Conservation (phyloP, 306 rosid genomes). For the Pachyrhizus erosus region DNA sequence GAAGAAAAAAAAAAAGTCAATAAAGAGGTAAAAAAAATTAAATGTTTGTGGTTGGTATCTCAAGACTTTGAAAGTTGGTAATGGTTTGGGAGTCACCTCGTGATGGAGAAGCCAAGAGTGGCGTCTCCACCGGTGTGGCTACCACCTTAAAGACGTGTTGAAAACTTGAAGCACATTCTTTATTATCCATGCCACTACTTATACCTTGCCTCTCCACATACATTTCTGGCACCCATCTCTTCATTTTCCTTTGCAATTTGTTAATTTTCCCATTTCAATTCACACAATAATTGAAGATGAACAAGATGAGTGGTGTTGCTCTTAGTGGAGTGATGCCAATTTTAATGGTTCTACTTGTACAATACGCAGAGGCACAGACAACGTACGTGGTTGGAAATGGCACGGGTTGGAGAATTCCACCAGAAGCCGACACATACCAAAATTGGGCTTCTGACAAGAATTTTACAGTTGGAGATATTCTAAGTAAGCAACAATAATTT, state of each 20-base stretch:
- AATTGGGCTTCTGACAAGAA: conserved; percentile 44
- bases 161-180: too few species aligned
- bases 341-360: conserved; percentile 36
- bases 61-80: not conserved
- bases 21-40: not conserved
- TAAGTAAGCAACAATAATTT: not conserved
- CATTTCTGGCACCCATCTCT: not conserved
- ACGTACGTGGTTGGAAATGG: conserved; percentile 50
- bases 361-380: conserved; percentile 31
- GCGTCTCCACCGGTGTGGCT: not conserved
- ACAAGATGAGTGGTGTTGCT: not conserved
- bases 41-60: not conserved
- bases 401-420: conserved; percentile 49
- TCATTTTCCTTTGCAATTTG: not conserved
- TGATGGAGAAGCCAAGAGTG: not conserved
- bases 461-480: conserved; percentile 51
- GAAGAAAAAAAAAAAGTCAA: not conserved
- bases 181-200: too few species aligned
- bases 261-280: too few species aligned
- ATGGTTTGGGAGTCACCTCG: too few species aligned
- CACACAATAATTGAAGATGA: not conserved
- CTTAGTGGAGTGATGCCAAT: not conserved
- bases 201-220: not conserved
- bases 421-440: not conserved
- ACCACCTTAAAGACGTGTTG: not conserved